A percentile compares a stretch with the other conserved stretches of the same genome.
These are phyloP conservation scores for Periconia macrospinosa DNA, from an alignment of 2,329 filamentous ascomycete genomes.

Conservation along the genomic window DNA sequence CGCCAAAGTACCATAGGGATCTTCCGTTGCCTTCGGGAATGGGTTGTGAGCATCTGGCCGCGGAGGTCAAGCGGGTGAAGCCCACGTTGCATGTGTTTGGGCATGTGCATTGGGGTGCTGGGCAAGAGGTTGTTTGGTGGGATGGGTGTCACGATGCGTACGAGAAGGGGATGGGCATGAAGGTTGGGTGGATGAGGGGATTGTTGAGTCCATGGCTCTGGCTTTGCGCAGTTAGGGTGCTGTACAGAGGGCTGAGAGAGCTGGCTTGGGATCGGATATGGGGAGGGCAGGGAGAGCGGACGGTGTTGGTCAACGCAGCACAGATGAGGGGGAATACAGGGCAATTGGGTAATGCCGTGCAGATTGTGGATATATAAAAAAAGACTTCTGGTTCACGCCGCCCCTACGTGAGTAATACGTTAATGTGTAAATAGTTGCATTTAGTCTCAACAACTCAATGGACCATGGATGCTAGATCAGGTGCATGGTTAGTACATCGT, in stretches of 20 bases:
- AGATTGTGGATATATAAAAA: conserved; percentile 44
- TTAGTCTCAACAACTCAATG: conserved; percentile 32
- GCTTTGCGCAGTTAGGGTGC: conserved; percentile 54
- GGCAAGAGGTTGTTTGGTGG: conserved; percentile 71
- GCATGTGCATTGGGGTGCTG: conserved; percentile 78
- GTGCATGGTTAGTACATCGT: neutral
- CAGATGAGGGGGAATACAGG: conserved; percentile 54
- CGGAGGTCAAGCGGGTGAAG: conserved; percentile 73
- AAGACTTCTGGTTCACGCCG: neutral
- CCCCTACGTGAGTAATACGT: conserved; percentile 19
- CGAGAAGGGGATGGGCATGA: conserved; percentile 61
- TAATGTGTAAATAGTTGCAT: conserved; percentile 24
- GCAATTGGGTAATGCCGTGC: conserved; percentile 50
- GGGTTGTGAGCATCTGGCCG: conserved; percentile 71
- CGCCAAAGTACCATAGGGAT: conserved; percentile 72
- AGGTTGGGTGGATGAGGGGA: conserved; percentile 42
- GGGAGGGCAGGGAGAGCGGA: conserved; percentile 55
- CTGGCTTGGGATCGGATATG: conserved; percentile 64
- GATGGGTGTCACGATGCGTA: conserved; percentile 73
- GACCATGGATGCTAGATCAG: conserved; percentile 22
- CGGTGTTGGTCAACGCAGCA: conserved; percentile 64
- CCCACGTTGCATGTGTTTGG: conserved; percentile 82
- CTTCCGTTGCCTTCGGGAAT: conserved; percentile 61
- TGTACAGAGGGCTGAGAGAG: conserved; percentile 56
- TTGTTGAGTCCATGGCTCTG: conserved; percentile 48